phyloP scores from a whole-genome alignment of 768 basidiomycete species.

The Calocybe cyanea region DNA sequence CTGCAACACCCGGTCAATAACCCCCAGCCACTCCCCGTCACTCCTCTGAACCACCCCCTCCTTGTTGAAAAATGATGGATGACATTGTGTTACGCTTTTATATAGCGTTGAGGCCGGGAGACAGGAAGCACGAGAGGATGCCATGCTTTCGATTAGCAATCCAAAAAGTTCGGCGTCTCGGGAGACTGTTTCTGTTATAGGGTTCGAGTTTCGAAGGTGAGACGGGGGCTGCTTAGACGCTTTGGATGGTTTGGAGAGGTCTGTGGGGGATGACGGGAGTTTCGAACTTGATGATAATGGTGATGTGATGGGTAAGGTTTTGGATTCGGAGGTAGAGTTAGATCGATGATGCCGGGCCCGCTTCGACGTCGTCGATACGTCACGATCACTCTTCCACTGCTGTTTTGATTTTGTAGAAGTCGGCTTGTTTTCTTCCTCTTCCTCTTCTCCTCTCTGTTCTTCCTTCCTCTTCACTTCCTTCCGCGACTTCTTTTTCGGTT shows the following conservation, averaged over 20 bases:
- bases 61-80: conserved; percentile 55
- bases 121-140: conserved; percentile 68
- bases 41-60: conserved; percentile 26
- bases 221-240: too few species aligned
- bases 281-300: conserved; percentile 5
- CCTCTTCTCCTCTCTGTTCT: conserved; percentile 12
- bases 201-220: neutral
- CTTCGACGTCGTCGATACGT: neutral
- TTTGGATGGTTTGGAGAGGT: too few species aligned
- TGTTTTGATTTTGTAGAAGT: conserved; percentile 19
- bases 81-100: conserved; percentile 45
- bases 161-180: conserved; percentile 46
- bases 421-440: conserved; percentile 9
- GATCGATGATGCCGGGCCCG: neutral
- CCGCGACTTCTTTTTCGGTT: conserved; percentile 3
- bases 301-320: neutral
- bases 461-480: conserved; percentile 5
- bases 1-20: conserved; percentile 50
- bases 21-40: conserved; percentile 44
- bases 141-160: conserved; percentile 68
- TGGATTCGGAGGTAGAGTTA: conserved; percentile 3
- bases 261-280: neutral
- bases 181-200: conserved; percentile 3
- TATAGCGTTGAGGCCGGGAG: conserved; percentile 53
- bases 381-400: conserved; percentile 17